phyloP scores from a whole-genome alignment of 2,329 filamentous ascomycete genomes.

The Scytalidium lignicola region DNA sequence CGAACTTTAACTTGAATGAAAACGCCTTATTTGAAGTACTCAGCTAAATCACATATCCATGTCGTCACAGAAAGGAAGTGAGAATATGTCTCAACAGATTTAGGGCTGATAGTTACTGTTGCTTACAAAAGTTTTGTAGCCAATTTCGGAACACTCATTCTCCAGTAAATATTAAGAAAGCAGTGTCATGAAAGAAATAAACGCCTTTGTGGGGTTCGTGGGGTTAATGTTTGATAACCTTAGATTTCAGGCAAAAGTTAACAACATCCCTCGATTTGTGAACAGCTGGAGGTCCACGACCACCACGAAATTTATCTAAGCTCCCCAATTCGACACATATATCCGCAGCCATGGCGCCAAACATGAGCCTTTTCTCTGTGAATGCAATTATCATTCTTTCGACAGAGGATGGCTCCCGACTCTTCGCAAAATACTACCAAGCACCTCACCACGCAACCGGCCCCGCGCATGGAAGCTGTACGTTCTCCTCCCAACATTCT shows the following conservation, averaged over 20 bases:
- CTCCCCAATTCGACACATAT: not conserved
- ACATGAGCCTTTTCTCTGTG: slow-evolving; percentile 71
- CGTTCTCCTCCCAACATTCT: slow-evolving; percentile 17
- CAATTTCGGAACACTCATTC: too few relatives aligned
- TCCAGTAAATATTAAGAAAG: too few relatives aligned
- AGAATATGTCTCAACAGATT: too few relatives aligned
- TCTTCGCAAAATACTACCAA: slow-evolving; percentile 91
- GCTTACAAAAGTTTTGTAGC: too few relatives aligned
- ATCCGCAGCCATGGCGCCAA: slow-evolving; percentile 57
- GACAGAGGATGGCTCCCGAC: slow-evolving; percentile 81
- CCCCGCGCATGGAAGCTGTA: slow-evolving; percentile 11
- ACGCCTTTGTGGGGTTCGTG: not conserved
- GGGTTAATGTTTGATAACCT: not conserved
- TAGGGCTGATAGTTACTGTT: too few relatives aligned
- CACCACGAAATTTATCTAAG: not conserved
- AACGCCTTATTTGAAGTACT: too few relatives aligned
- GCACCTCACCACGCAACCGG: slow-evolving; percentile 54
- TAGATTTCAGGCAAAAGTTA: not conserved
- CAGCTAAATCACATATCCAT: too few relatives aligned
- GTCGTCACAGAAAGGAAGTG: too few relatives aligned
- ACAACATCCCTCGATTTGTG: not conserved
- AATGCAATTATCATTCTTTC: slow-evolving; percentile 75
- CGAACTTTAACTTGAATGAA: too few relatives aligned
- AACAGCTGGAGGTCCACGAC: not conserved
- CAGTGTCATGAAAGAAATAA: too few relatives aligned